These are phyloP conservation scores for Russula sp. DNA, from an alignment of 768 basidiomycete species.

Conservation along the genomic window DNA sequence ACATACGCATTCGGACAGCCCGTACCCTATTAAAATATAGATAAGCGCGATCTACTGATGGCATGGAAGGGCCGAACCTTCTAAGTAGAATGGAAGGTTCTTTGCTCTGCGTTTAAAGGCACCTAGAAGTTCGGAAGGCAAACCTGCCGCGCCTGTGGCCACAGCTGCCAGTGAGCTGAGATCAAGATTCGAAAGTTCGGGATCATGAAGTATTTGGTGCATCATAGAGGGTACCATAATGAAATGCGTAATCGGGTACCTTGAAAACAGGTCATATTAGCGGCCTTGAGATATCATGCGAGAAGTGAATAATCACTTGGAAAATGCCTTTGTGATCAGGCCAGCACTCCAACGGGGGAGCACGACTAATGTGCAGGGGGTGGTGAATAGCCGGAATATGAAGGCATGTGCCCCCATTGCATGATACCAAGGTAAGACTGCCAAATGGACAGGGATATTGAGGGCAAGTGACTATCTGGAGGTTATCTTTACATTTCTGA, in stretches of 20 bases:
- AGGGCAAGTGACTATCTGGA: slow-evolving; percentile 39
- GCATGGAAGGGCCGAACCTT: slow-evolving; percentile 10
- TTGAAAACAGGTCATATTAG: background rate
- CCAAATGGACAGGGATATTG: slow-evolving; percentile 49
- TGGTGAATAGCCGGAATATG: slow-evolving; percentile 48
- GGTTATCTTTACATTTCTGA: slow-evolving; percentile 1
- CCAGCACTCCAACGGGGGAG: slow-evolving; percentile 62
- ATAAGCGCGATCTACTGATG: background rate
- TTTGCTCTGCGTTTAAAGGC: slow-evolving; percentile 12
- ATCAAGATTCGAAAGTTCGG: slow-evolving; percentile 11
- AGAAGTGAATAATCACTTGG: slow-evolving; percentile 45
- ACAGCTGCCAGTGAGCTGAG: slow-evolving; percentile 9
- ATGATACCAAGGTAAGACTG: slow-evolving; percentile 67
- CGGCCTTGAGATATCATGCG: background rate
- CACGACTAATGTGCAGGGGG: slow-evolving; percentile 50
- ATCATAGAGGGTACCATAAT: slow-evolving; percentile 22
- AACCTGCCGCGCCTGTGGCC: slow-evolving; percentile 6
- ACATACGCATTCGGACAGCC: slow-evolving; percentile 26
- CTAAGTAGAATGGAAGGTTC: background rate
- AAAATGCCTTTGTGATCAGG: slow-evolving; percentile 49
- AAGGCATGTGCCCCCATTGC: slow-evolving; percentile 57
- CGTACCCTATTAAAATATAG: slow-evolving; percentile 10
- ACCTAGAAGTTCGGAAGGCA: slow-evolving; percentile 15
- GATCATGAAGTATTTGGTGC: slow-evolving; percentile 20
- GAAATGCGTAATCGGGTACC: slow-evolving; percentile 19